A percentile compares a stretch with the other conserved stretches of the same genome.
Conservation (phyloP, 768 basidiomycete genomes). For the Phallus indusiatus region DNA sequence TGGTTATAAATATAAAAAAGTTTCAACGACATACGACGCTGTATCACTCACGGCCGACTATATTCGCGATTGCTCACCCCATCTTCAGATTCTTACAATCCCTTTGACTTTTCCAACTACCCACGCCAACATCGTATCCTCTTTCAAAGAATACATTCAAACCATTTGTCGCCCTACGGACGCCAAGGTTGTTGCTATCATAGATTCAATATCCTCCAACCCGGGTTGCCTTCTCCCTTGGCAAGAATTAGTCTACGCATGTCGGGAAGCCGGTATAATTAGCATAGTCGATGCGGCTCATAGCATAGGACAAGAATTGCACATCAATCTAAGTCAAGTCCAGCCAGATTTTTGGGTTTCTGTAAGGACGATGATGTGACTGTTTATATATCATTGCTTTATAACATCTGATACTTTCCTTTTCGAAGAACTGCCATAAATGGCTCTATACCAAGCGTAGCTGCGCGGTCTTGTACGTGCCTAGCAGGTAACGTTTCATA, state of each 20-base stretch:
- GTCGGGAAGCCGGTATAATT: slow-evolving; percentile 50
- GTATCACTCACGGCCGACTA: slow-evolving; percentile 42
- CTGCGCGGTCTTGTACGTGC: slow-evolving; percentile 66
- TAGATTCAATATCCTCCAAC: slow-evolving; percentile 56
- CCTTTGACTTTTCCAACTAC: slow-evolving; percentile 45
- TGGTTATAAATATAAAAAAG: slow-evolving; percentile 23
- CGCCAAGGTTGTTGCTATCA: slow-evolving; percentile 52
- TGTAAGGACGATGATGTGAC: slow-evolving; percentile 32
- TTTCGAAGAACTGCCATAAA: slow-evolving; percentile 67
- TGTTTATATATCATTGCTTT: background rate
- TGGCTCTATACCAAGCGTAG: slow-evolving; percentile 70
- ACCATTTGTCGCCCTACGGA: slow-evolving; percentile 19
- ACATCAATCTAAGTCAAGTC: slow-evolving; percentile 44
- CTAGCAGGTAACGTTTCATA: slow-evolving; percentile 32
- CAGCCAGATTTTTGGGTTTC: slow-evolving; percentile 75
- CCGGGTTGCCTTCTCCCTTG: slow-evolving; percentile 63
- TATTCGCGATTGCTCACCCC: slow-evolving; percentile 44
- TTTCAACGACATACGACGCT: slow-evolving; percentile 48
- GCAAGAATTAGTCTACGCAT: slow-evolving; percentile 59
- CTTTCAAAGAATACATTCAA: slow-evolving; percentile 32
- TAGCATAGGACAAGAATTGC: slow-evolving; percentile 59
- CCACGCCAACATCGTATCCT: slow-evolving; percentile 43
- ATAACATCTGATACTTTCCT: background rate
- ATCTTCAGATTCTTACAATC: slow-evolving; percentile 43
- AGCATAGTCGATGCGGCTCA: slow-evolving; percentile 78